Evolutionary conservation across 2,329 filamentous ascomycete species (phyloP), one percentile per base, ranked within the genome.

Genomic region (Tolypocladium cylindrosporum): DNA sequence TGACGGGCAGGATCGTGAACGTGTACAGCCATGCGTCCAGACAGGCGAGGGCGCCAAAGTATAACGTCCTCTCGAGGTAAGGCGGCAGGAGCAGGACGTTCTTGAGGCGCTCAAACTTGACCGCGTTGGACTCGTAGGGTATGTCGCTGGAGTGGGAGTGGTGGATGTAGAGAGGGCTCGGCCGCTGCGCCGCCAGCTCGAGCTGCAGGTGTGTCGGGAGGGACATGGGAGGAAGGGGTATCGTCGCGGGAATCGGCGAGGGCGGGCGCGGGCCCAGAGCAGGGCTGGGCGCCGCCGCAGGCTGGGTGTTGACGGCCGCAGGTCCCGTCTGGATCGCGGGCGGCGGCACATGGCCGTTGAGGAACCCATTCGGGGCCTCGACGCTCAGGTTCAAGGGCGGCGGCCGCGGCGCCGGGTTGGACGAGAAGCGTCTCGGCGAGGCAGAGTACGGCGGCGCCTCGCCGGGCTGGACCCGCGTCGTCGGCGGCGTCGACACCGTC

Each of bases 1-100:
- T 84, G 59, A 99, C 80, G 0, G 94, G 94, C 0, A 99, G 77
- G 51, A 99, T 96, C 0, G 94, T 99, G 66, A 99, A 95, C 0
- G 91, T 95, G 74, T 97, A 94, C 1, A 99, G 82, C 91, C 93
- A 99, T 1, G 93, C 89, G 70, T 99, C 94, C 7, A 99, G 78
- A 72, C 94, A 99, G 8, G 93, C 92, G 40, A 97, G 74, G 0
- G 90, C 87, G 8, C 94, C 94, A 73, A 99, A 97, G 60, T 86
- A 85, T 7, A 99, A 80, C 0, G 92, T 88, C 52, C 88, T 83
- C 73, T 99, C 94, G 6, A 99, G 79, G 60, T 88, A 89, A 0
- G 85, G 82, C 0, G 93, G 91, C 4, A 99, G 76, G 34, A 91
- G 77, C 7, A 99, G 74, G 60, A 97, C 95, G 69, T 97, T 97